A percentile compares a stretch with the other conserved stretches of the same genome.
Conservation (phyloP, 768 basidiomycete genomes). For the Amanita thiersii region DNA sequence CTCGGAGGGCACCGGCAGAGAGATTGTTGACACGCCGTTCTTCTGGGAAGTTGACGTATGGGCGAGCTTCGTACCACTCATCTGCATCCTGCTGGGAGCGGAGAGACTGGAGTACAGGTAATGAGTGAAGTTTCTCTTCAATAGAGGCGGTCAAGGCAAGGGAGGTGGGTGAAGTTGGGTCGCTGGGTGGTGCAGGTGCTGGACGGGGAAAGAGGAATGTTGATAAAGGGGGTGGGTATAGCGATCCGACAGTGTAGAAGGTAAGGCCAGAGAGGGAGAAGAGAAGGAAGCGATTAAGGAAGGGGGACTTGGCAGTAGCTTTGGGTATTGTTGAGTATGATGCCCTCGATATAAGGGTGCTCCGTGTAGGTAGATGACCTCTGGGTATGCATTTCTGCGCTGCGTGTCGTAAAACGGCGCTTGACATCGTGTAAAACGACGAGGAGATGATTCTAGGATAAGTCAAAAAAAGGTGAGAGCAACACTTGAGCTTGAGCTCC, state of each 20-base stretch:
- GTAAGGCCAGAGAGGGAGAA: slow-evolving; percentile 19
- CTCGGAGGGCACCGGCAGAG: slow-evolving; percentile 77
- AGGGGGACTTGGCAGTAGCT: not conserved
- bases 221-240: slow-evolving; percentile 62
- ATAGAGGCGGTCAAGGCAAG: slow-evolving; percentile 48
- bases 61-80: slow-evolving; percentile 74
- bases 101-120: slow-evolving; percentile 48
- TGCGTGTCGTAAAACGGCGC: not conserved
- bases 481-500: no score
- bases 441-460: no score
- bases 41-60: slow-evolving; percentile 63
- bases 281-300: slow-evolving; percentile 11
- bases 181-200: slow-evolving; percentile 59
- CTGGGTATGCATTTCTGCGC: no score
- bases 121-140: slow-evolving; percentile 59
- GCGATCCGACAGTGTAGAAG: slow-evolving; percentile 48
- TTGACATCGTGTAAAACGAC: no score
- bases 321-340: not conserved
- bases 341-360: not conserved
- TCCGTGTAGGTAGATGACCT: no score
- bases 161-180: slow-evolving; percentile 49
- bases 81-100: slow-evolving; percentile 39
- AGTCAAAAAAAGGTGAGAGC: no score
- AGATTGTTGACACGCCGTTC: slow-evolving; percentile 75
- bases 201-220: slow-evolving; percentile 68